A percentile compares a stretch with the other conserved stretches of the same genome.
These are phyloP conservation scores for Alloteropsis semialata DNA, from an alignment of 176 grass and related monocot species.

Conservation along the genomic window DNA sequence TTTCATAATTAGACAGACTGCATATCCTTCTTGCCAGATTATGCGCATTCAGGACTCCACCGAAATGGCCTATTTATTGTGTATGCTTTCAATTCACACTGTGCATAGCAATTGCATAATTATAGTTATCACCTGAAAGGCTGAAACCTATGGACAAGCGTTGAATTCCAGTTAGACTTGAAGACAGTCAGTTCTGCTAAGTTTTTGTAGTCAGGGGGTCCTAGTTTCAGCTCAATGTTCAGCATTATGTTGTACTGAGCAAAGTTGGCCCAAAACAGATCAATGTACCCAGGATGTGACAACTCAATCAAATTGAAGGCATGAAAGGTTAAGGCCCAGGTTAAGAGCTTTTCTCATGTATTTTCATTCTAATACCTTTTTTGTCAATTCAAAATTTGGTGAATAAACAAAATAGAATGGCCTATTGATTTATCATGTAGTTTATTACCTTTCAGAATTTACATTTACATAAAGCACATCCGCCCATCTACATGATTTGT, in stretches of 20 bases:
- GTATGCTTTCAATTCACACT: not conserved
- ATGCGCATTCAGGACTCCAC: not conserved
- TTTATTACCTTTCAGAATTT: constrained; percentile 18
- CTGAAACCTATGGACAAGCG: not conserved
- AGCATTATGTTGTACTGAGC: not conserved
- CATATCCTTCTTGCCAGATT: not conserved
- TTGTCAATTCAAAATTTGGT: not conserved
- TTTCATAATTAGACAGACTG: constrained; percentile 4
- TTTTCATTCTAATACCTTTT: not conserved
- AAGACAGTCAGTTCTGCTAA: not conserved
- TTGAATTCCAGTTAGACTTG: constrained; percentile 15
- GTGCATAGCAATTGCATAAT: not conserved
- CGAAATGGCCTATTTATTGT: not conserved
- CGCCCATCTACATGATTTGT: not conserved
- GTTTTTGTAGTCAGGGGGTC: not conserved
- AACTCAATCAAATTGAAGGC: not conserved
- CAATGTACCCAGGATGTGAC: not conserved
- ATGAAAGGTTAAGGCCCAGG: not conserved
- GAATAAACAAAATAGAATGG: constrained; percentile 11
- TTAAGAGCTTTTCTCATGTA: not conserved
- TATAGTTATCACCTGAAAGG: not conserved
- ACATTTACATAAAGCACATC: constrained; percentile 19
- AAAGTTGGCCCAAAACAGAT: not conserved
- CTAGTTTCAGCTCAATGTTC: not conserved
- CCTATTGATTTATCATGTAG: not conserved